Evolutionary conservation across 257 asterid genomes (phyloP).

Genomic region (Buddleja alternifolia): DNA sequence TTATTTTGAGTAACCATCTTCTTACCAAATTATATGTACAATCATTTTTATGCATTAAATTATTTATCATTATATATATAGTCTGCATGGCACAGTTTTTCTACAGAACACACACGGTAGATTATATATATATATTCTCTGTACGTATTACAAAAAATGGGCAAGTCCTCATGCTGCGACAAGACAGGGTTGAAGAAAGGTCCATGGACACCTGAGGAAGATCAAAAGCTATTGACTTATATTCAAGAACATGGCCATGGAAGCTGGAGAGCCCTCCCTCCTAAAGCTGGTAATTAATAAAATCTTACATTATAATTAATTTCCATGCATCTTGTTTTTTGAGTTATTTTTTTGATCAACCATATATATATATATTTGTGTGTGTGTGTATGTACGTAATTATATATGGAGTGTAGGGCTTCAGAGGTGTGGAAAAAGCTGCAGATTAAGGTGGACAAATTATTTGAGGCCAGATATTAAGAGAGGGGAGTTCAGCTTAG

Average conservation of each 20-base stretch:
- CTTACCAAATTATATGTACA: not conserved
- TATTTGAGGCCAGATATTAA: slow-evolving; percentile 37
- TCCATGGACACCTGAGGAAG: slow-evolving; percentile 62
- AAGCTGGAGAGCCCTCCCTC: slow-evolving; percentile 64
- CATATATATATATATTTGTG: not conserved
- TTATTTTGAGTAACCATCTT: not conserved
- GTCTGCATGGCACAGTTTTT: not conserved
- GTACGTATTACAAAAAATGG: slow-evolving; percentile 33
- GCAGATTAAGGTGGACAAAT: slow-evolving; percentile 40
- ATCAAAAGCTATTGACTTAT: slow-evolving; percentile 44
- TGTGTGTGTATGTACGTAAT: not conserved
- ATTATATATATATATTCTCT: no score
- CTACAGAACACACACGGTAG: not conserved
- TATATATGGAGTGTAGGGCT: slow-evolving; percentile 25
- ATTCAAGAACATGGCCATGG: slow-evolving; percentile 61
- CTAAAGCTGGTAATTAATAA: slow-evolving; percentile 45
- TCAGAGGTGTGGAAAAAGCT: slow-evolving; percentile 39
- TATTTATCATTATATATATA: not conserved
- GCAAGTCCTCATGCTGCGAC: slow-evolving; percentile 51
- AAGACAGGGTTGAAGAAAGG: slow-evolving; percentile 59
- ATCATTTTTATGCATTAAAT: not conserved
- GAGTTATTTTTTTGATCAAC: no score
- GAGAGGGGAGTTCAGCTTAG: slow-evolving; percentile 35
- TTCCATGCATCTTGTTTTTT: no score
- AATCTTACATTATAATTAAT: not conserved